phyloP scores from a whole-genome alignment of 345 rosid species.

The Orychophragmus violaceus region DNA sequence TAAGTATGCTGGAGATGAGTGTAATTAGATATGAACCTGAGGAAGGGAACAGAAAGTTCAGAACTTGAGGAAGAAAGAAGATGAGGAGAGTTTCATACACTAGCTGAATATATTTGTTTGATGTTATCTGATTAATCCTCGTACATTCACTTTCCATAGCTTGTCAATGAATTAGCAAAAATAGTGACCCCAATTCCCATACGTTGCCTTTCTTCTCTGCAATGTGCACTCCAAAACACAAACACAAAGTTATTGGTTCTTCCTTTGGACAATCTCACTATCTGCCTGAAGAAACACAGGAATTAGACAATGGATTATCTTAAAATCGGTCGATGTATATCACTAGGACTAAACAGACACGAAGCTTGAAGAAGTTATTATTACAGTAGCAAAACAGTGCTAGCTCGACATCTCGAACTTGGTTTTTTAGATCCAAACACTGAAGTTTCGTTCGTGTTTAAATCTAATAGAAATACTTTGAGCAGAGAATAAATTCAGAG shows the following conservation, averaged over 20 bases:
- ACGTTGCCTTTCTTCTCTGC: constrained; percentile 37
- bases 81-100: too few relatives aligned
- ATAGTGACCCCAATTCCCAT: constrained; percentile 52
- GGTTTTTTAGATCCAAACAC: not conserved
- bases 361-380: not conserved
- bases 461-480: not conserved
- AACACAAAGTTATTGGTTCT: constrained; percentile 16
- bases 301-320: not conserved
- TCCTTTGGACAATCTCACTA: constrained; percentile 26
- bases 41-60: too few relatives aligned
- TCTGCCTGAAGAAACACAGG: constrained; percentile 15
- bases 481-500: not conserved
- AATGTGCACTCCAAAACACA: constrained; percentile 49
- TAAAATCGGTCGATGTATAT: too few relatives aligned
- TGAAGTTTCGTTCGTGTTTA: not conserved
- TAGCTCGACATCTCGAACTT: not conserved
- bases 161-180: constrained; percentile 35
- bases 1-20: too few relatives aligned
- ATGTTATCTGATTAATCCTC: too few relatives aligned
- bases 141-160: constrained; percentile 71
- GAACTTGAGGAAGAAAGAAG: too few relatives aligned
- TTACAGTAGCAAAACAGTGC: not conserved
- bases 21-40: too few relatives aligned
- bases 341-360: too few relatives aligned
- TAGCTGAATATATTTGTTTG: too few relatives aligned